Conservation (phyloP, 1,284 basidiomycete genomes). For the Phylloboletellus chloephorus region DNA sequence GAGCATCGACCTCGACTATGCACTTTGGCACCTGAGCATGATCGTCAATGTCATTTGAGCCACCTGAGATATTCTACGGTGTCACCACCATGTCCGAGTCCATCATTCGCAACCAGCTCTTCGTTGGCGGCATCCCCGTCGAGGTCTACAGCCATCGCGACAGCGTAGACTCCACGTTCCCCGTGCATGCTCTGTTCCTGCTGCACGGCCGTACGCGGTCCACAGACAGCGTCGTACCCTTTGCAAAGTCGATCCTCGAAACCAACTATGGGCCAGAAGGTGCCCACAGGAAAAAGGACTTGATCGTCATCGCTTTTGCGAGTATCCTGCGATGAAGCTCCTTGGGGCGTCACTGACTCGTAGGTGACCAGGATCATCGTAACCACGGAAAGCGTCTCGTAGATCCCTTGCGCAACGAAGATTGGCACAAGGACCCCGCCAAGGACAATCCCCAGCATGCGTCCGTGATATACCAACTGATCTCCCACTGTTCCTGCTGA, state of each 20-base stretch:
- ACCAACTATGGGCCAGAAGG: slow-evolving; percentile 25
- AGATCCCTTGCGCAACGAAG: slow-evolving; percentile 48
- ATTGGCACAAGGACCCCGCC: slow-evolving; percentile 45
- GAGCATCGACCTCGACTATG: too few species aligned
- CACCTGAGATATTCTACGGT: too few species aligned
- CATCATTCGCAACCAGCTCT: slow-evolving; percentile 16
- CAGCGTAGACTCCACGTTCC: slow-evolving; percentile 20
- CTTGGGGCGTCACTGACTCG: slow-evolving; percentile 1
- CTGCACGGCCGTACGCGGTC: slow-evolving; percentile 52
- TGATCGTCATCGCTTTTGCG: slow-evolving; percentile 57
- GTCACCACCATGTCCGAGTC: slow-evolving; percentile 18
- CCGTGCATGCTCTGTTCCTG: slow-evolving; percentile 51
- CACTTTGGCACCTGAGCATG: too few species aligned
- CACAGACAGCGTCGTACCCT: slow-evolving; percentile 25
- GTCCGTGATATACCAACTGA: slow-evolving; percentile 37
- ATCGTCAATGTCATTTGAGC: too few species aligned
- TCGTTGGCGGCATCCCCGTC: slow-evolving; percentile 44
- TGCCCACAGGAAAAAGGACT: slow-evolving; percentile 31
- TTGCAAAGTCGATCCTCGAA: slow-evolving; percentile 31
- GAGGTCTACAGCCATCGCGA: slow-evolving; percentile 36
- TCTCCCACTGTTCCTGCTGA: slow-evolving; percentile 5
- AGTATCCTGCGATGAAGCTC: slow-evolving; percentile 17
- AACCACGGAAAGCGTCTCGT: slow-evolving; percentile 67
- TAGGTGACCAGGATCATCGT: slow-evolving; percentile 58
- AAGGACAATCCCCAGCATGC: slow-evolving; percentile 59